phyloP scores from a whole-genome alignment of 2,329 filamentous ascomycete genomes.

The Coniochaeta hoffmannii region DNA sequence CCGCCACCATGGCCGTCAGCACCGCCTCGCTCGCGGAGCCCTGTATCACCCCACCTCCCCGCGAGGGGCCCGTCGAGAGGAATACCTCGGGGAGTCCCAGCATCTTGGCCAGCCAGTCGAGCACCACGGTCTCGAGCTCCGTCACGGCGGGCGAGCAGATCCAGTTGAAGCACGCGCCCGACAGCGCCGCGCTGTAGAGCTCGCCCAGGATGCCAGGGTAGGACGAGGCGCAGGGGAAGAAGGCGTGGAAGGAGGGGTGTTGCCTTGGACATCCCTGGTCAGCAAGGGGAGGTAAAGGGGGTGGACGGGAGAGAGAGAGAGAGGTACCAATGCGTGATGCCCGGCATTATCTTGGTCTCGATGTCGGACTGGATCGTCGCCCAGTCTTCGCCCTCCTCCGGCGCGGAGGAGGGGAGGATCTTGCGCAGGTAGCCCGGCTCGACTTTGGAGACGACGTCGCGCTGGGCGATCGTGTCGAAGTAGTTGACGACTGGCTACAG shows the following conservation, averaged over 20 bases:
- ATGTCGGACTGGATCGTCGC: constrained; percentile 74
- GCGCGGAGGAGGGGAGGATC: constrained; percentile 63
- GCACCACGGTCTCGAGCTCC: constrained; percentile 84
- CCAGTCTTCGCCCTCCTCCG: constrained; percentile 65
- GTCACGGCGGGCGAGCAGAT: constrained; percentile 88
- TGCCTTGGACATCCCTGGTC: constrained; percentile 45
- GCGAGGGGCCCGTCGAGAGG: constrained; percentile 60
- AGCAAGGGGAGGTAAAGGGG: background rate
- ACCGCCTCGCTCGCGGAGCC: constrained; percentile 85
- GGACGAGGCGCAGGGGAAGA: constrained; percentile 77
- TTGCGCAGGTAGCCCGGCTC: constrained; percentile 79
- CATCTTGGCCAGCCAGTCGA: constrained; percentile 83
- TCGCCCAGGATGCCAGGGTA: constrained; percentile 86
- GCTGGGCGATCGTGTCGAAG: constrained; percentile 65
- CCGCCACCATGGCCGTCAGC: constrained; percentile 79
- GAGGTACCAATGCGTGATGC: constrained; percentile 74
- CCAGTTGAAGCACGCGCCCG: constrained; percentile 93
- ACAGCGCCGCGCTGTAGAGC: constrained; percentile 85
- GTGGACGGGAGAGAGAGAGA: background rate
- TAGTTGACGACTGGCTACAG: constrained; percentile 65
- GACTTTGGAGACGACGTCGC: constrained; percentile 69
- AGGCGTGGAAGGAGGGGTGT: constrained; percentile 90
- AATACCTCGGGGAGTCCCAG: constrained; percentile 68
- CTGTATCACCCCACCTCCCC: constrained; percentile 88
- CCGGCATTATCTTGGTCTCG: constrained; percentile 79